Conservation (phyloP, 2,329 filamentous ascomycete species). For the Pseudogymnoascus sp. region DNA sequence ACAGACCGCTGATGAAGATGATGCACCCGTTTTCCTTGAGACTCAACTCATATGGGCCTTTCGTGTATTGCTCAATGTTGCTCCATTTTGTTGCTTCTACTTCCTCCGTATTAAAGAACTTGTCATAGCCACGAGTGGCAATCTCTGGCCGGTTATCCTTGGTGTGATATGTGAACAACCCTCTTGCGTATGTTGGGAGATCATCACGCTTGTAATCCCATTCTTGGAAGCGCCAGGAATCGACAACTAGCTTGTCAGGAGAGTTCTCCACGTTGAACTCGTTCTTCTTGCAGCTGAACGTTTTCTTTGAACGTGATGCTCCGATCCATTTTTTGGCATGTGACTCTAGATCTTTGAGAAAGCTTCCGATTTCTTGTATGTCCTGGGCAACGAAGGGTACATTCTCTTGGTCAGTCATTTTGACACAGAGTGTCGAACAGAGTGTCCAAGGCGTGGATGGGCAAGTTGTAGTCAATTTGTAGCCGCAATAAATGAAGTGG, state of each 20-base stretch:
- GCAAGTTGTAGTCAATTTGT: background rate
- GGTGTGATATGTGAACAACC: slow-evolving; percentile 79
- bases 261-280: slow-evolving; percentile 62
- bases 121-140: slow-evolving; percentile 86
- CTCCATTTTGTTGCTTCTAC: slow-evolving; percentile 75
- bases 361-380: slow-evolving; percentile 50
- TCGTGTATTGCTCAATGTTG: slow-evolving; percentile 67
- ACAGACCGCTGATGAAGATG: slow-evolving; percentile 88
- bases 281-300: slow-evolving; percentile 72
- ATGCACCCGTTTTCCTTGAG: slow-evolving; percentile 99
- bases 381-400: slow-evolving; percentile 65
- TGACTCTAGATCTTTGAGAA: slow-evolving; percentile 48
- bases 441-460: slow-evolving; percentile 1
- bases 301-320: slow-evolving; percentile 49
- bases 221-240: slow-evolving; percentile 90
- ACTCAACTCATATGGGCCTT: slow-evolving; percentile 87
- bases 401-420: slow-evolving; percentile 45
- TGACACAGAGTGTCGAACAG: slow-evolving; percentile 21
- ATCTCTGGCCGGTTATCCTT: slow-evolving; percentile 65
- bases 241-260: slow-evolving; percentile 58
- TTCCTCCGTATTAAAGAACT: slow-evolving; percentile 94
- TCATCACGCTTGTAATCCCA: slow-evolving; percentile 89
- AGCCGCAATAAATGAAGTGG: background rate
- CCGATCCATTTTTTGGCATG: slow-evolving; percentile 52
- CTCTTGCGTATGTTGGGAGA: slow-evolving; percentile 86